phyloP scores from a whole-genome alignment of 306 rosid species.

The Macrotyloma uniflorum region DNA sequence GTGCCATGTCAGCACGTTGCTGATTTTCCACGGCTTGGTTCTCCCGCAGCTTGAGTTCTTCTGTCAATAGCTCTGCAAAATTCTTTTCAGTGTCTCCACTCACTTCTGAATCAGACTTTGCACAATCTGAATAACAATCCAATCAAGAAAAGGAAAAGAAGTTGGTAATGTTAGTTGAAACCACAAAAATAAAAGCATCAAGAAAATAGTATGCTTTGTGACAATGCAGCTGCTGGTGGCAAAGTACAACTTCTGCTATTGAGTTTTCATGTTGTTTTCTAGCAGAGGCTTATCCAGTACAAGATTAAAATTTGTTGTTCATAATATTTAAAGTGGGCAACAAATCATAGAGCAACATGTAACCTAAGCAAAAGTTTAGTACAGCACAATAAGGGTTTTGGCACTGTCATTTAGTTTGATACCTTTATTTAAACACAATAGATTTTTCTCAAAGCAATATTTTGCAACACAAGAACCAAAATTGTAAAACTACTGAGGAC shows the following conservation, averaged over 20 bases:
- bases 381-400: background rate
- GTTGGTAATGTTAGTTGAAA: slow-evolving; percentile 15
- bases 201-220: background rate
- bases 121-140: slow-evolving; percentile 69
- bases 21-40: slow-evolving; percentile 72
- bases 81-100: slow-evolving; percentile 87
- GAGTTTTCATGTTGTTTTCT: slow-evolving; percentile 7
- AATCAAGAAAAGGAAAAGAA: slow-evolving; percentile 26
- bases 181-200: background rate
- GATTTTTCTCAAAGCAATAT: background rate
- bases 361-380: slow-evolving; percentile 10
- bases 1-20: slow-evolving; percentile 84
- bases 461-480: slow-evolving; percentile 9
- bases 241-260: background rate
- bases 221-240: slow-evolving; percentile 7
- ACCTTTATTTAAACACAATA: background rate
- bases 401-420: slow-evolving; percentile 17
- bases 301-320: background rate
- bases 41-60: slow-evolving; percentile 89
- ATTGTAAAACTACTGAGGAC: background rate
- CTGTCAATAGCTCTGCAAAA: slow-evolving; percentile 82
- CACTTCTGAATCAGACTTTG: slow-evolving; percentile 88
- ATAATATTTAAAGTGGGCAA: background rate
- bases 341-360: slow-evolving; percentile 10
- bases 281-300: slow-evolving; percentile 18